Evolutionary conservation across 2,329 filamentous ascomycete species (phyloP).

Genomic region (Colletotrichum falcatum): DNA sequence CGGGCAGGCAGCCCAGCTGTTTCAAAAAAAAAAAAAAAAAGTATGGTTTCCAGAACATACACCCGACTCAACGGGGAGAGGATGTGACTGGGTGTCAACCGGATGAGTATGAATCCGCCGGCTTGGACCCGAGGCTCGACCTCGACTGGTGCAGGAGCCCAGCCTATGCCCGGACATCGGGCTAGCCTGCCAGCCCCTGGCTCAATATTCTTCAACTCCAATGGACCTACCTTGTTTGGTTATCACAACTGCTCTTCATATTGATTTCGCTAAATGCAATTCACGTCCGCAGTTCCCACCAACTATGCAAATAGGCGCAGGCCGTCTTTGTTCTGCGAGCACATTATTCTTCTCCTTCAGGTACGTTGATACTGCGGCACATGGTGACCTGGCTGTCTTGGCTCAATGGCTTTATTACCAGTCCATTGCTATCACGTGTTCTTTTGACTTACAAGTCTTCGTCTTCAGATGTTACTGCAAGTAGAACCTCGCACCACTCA

Average conservation of each 20-base stretch:
- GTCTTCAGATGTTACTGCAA: not conserved
- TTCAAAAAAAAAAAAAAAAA: too few species aligned
- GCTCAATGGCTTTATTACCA: not conserved
- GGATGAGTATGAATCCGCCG: conserved; percentile 4
- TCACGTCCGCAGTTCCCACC: not conserved
- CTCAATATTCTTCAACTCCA: not conserved
- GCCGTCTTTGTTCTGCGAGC: not conserved
- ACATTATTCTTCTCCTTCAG: not conserved
- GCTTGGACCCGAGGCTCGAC: conserved; percentile 31
- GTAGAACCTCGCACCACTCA: not conserved
- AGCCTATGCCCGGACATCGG: conserved; percentile 20
- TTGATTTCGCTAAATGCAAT: too few species aligned
- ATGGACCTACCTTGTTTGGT: not conserved
- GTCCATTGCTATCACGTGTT: too few species aligned
- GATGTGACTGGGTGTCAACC: not conserved
- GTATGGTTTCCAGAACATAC: conserved; percentile 19
- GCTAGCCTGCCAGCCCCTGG: conserved; percentile 13
- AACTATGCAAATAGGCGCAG: not conserved
- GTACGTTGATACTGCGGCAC: not conserved
- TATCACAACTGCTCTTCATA: not conserved
- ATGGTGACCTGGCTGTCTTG: not conserved
- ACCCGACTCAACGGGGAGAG: not conserved
- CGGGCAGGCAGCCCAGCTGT: conserved; percentile 8
- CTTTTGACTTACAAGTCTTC: too few species aligned
- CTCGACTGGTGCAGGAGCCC: conserved; percentile 25